Evolutionary conservation across 1,139 yeast genomes (phyloP), one percentile per base, ranked within the genome.

Genomic region (Suhomyces choctaworum): DNA sequence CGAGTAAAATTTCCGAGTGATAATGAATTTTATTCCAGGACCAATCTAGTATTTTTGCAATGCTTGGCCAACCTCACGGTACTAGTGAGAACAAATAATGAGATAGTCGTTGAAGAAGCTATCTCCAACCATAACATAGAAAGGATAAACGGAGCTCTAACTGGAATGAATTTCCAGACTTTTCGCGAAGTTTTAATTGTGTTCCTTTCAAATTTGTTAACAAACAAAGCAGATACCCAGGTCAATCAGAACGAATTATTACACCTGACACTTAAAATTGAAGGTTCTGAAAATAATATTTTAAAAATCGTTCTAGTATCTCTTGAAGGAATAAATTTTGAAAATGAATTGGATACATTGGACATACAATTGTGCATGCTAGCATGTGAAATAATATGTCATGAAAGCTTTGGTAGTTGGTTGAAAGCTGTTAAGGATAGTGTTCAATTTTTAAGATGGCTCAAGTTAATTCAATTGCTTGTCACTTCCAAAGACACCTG

Each of bases 401-500:
- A 48, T 28, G 54, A 50, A 23, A 44, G 49, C 17, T 48, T 48
- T 34, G 48, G 45, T 20, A 32, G 27, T 7, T 48, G 48, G 49
- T 36, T 36, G 16, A 24, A 29, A 9, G 6, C 11, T 4, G 19
- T 6, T 12, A 10, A 7, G 5, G 8, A 17, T 17, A 7, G 7
- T 7, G 6, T 8, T 7, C 20, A 8, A 7, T 39, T 44, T 17
- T 25, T 37, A 3, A 19, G 34, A 4, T 46, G 51, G 50, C 29
- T 73, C 25, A 56, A 57, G 33, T 47, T 63, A 4, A 47, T 66
- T 4, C 78, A 74, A 41, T 45, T 73, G 2, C 50, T 76, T 1
- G 55, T 74, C 2, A 73, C 82, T 0, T 70, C 77, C 25, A 70
- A 61, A 36, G 73, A 68, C 7, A 62, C 60, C 19, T 81, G 86